These are phyloP conservation scores for Diaporthe sp. DNA, from an alignment of 2,329 filamentous ascomycete genomes.

Conservation along the genomic window DNA sequence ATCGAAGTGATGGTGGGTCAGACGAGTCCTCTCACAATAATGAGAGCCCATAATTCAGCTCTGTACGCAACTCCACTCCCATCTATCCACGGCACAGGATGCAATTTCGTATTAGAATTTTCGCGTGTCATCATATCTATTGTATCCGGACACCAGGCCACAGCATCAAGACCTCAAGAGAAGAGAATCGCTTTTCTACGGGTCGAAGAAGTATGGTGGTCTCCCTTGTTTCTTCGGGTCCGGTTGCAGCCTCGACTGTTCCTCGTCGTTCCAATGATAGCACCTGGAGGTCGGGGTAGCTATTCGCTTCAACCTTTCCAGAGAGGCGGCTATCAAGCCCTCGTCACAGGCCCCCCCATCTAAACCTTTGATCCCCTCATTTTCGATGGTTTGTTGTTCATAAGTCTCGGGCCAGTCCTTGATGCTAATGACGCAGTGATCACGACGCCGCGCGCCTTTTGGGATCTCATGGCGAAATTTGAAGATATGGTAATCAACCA, in stretches of 20 bases:
- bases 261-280: neutral
- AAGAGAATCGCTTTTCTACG: neutral
- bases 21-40: neutral
- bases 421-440: neutral
- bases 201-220: constrained; percentile 22
- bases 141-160: neutral
- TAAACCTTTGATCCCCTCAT: neutral
- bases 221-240: constrained; percentile 14
- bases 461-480: constrained; percentile 15
- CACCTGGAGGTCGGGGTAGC: neutral
- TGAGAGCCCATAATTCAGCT: neutral
- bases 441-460: neutral
- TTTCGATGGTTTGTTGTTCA: neutral
- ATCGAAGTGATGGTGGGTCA: neutral
- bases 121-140: neutral
- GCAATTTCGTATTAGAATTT: neutral
- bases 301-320: neutral
- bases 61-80: neutral
- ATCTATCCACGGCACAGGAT: neutral
- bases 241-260: constrained; percentile 8
- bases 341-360: neutral
- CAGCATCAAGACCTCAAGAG: neutral
- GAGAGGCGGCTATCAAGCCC: neutral
- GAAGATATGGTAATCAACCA: constrained; percentile 6
- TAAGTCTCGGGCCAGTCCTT: constrained; percentile 1